Evolutionary conservation across 495 filamentous ascomycete species (phyloP).

Genomic region (Hypoxylon intermedium): DNA sequence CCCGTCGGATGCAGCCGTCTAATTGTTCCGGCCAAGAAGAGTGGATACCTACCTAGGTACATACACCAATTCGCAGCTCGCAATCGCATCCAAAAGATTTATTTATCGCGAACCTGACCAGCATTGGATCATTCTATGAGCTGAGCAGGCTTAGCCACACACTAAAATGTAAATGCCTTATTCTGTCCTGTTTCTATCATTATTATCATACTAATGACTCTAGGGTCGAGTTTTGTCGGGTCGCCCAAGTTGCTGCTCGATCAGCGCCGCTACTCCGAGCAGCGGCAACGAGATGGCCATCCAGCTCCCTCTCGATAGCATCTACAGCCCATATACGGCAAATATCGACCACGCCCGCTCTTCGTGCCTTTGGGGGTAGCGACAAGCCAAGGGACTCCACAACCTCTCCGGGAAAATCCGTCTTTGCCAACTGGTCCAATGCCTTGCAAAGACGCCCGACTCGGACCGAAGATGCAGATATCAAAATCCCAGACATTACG

Average conservation of each 20-base stretch:
- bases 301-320: constrained; percentile 2
- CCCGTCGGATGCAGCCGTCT: neutral
- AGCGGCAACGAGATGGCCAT: constrained; percentile 25
- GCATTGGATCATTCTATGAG: neutral
- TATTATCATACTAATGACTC: constrained; percentile 1
- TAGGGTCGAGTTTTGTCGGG: constrained; percentile 40
- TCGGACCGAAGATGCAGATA: neutral
- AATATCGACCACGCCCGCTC: constrained; percentile 18
- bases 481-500: constrained; percentile 26
- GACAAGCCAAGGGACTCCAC: neutral
- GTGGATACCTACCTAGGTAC: neutral
- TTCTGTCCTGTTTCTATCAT: neutral
- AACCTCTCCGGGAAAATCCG: neutral
- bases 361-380: neutral
- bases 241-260: constrained; percentile 30
- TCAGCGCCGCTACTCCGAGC: constrained; percentile 29
- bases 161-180: constrained; percentile 15
- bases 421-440: neutral
- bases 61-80: neutral
- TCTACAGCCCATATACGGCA: constrained; percentile 1
- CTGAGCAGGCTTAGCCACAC: neutral
- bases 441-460: neutral
- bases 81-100: neutral
- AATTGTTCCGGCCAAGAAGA: constrained; percentile 1
- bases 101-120: neutral